These are phyloP conservation scores for Nadsonia fulvescens DNA, from an alignment of 805 yeast genomes.

Conservation along the genomic window DNA sequence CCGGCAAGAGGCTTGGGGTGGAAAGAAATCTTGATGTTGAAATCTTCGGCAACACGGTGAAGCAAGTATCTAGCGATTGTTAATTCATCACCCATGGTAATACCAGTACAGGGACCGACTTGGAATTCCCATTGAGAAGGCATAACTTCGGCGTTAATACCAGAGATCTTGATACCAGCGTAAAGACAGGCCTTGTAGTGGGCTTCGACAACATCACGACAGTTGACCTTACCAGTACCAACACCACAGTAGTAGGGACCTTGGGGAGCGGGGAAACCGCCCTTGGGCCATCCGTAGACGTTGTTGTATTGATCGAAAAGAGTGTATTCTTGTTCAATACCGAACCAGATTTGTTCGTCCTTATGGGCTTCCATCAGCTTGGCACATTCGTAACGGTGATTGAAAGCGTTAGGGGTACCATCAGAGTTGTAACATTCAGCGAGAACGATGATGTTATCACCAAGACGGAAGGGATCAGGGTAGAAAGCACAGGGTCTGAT, in stretches of 20 bases:
- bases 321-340: constrained; percentile 97
- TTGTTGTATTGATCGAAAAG: constrained; percentile 78
- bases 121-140: constrained; percentile 99
- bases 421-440: constrained; percentile 97
- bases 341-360: constrained; percentile 82
- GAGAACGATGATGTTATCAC: constrained; percentile 87
- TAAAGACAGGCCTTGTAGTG: constrained; percentile 96
- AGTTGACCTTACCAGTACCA: constrained; percentile 94
- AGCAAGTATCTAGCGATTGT: constrained; percentile 91
- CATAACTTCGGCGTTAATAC: constrained; percentile 99
- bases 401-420: constrained; percentile 96
- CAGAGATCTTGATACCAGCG: constrained; percentile 80
- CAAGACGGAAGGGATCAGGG: constrained; percentile 95
- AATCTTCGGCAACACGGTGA: constrained; percentile 93
- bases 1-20: constrained; percentile 99
- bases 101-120: constrained; percentile 96
- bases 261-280: constrained; percentile 99
- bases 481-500: constrained; percentile 89
- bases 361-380: constrained; percentile 87
- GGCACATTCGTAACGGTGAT: constrained; percentile 95
- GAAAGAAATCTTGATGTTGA: constrained; percentile 94
- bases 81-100: constrained; percentile 90
- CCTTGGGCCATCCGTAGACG: constrained; percentile 98
- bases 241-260: constrained; percentile 99
- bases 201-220: constrained; percentile 96